Evolutionary conservation across 106 monocot genomes (phyloP).

Genomic region (Allium fistulosum): DNA sequence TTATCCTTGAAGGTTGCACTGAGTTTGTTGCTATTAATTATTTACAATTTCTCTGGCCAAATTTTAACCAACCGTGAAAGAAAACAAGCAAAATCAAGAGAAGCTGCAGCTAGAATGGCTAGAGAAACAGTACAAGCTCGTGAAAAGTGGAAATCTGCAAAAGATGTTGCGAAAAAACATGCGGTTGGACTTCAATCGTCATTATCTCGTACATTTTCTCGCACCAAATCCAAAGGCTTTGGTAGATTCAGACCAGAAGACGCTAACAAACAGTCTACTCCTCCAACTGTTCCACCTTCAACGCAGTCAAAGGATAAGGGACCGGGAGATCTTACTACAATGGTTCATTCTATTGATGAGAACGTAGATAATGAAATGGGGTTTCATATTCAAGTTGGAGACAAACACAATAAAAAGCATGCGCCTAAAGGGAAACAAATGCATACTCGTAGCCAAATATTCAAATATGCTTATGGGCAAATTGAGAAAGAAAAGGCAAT

Average conservation of each 20-base stretch:
- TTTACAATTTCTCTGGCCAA: constrained; percentile 56
- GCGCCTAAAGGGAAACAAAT: constrained; percentile 47
- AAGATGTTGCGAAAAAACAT: constrained; percentile 39
- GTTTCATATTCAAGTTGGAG: constrained; percentile 40
- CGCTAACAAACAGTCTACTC: not conserved
- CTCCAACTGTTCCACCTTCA: constrained; percentile 4
- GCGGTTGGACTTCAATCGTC: constrained; percentile 26
- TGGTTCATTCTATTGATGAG: constrained; percentile 46
- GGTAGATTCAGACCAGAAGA: constrained; percentile 3
- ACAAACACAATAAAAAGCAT: constrained; percentile 40
- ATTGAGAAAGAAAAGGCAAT: constrained; percentile 79
- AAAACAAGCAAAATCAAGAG: constrained; percentile 47
- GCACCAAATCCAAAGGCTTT: constrained; percentile 12
- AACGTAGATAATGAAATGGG: constrained; percentile 39
- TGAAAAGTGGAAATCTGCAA: constrained; percentile 55
- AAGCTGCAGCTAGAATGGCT: constrained; percentile 44
- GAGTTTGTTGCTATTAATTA: constrained; percentile 44
- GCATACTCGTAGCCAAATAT: constrained; percentile 72
- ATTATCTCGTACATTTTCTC: constrained; percentile 38
- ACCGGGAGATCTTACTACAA: constrained; percentile 25
- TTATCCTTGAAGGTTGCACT: constrained; percentile 22
- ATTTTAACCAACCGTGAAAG: constrained; percentile 35
- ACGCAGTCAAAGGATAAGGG: constrained; percentile 19
- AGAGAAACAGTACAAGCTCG: constrained; percentile 34
- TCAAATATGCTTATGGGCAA: constrained; percentile 82